Evolutionary conservation across 179 eudicot genomes (phyloP).

Genomic region (Amaranthus tricolor): DNA sequence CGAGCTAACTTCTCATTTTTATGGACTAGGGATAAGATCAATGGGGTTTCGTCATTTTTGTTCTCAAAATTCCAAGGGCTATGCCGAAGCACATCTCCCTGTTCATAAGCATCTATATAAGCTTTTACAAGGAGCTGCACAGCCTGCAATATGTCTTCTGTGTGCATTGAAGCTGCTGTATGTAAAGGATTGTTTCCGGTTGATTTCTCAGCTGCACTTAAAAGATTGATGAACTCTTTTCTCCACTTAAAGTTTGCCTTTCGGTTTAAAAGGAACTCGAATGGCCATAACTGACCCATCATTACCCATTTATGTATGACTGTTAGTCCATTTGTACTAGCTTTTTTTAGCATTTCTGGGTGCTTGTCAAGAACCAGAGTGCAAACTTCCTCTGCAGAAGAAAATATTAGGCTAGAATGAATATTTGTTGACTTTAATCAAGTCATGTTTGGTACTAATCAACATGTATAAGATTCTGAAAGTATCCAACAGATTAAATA

Average conservation of each 20-base stretch:
- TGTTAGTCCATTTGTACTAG: background rate
- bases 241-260: background rate
- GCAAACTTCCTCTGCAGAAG: constrained; percentile 12
- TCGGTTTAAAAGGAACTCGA: background rate
- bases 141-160: background rate
- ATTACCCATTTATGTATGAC: background rate
- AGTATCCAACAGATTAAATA: too few species aligned
- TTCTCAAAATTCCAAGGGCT: constrained; percentile 2
- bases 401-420: background rate
- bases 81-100: background rate
- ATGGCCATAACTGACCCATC: constrained; percentile 3
- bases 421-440: too few species aligned
- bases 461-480: too few species aligned
- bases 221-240: background rate
- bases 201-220: background rate
- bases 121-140: constrained; percentile 7
- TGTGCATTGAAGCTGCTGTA: background rate
- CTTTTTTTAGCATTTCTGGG: constrained; percentile 10
- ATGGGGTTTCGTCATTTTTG: background rate
- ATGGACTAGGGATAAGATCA: background rate
- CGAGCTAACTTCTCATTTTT: constrained; percentile 2
- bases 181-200: constrained; percentile 14
- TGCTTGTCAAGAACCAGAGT: constrained; percentile 16
- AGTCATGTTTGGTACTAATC: too few species aligned
- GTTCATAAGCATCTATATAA: background rate